Evolutionary conservation across 352 stramenopile genomes (phyloP), one percentile per base, ranked within the genome.

Genomic region (Phytophthora crassamura): DNA sequence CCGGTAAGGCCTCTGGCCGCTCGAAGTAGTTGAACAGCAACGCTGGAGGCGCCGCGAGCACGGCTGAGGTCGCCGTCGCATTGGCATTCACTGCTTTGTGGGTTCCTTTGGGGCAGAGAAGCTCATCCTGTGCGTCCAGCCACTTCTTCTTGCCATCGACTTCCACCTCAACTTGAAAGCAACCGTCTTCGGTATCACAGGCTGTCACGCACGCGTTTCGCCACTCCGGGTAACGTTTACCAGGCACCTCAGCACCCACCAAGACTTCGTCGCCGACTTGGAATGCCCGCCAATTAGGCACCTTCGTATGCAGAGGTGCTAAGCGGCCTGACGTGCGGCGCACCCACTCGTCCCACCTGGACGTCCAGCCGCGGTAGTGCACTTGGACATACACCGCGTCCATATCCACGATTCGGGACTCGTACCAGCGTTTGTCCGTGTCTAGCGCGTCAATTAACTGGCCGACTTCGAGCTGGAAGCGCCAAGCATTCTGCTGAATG

Each of bases 321-420:
- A 99, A 72, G 4, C 96, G 84, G 12, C 74, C 67, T 7, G 95
- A 98, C 48, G 95, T 82, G 35, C 82, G 89, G 9, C 84, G 66
- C 36, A 99, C 78, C 94, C 95, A 99, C 74, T 99, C 97, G 73
- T 99, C 96, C 97, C 97, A 99, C 55, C 97, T 91, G 9, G 87
- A 68, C 1, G 97, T 97, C 97, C 97, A 99, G 12, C 97, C 96
- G 48, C 98, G 97, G 67, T 98, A 99, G 69, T 99, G 96, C 43
- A 99, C 90, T 39, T 94, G 81, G 22, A 99, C 78, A n/a, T 94
- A 75, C 5, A 57, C 62, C 7, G 70, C 40, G 5, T 80, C 75
- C 38, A 80, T 48, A 6, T 69, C 76, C n/a, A 92, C 65, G 18
- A 93, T 51, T 14, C 78, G 69, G 28, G 82, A 87, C 28, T 94